A percentile compares a stretch with the other conserved stretches of the same genome.
Conservation (phyloP, 2,329 filamentous ascomycete species). For the Dothidotthia symphoricarpi region DNA sequence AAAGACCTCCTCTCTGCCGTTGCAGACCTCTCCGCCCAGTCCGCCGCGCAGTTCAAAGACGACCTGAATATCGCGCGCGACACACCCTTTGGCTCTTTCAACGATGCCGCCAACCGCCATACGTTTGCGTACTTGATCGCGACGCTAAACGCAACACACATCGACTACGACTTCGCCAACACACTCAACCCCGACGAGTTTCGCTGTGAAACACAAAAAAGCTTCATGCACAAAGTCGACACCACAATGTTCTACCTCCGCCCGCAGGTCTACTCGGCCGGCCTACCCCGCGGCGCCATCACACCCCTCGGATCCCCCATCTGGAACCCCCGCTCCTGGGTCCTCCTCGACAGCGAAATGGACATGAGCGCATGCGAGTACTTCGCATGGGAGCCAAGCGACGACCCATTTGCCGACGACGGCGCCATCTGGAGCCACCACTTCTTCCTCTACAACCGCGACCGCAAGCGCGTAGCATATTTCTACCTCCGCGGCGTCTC, state of each 20-base stretch:
- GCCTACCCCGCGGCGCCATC: slow-evolving; percentile 48
- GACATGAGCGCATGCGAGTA: slow-evolving; percentile 81
- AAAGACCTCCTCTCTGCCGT: slow-evolving; percentile 82
- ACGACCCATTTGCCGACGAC: slow-evolving; percentile 89
- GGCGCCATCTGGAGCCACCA: slow-evolving; percentile 92
- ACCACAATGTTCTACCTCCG: slow-evolving; percentile 81
- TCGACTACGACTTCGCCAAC: slow-evolving; percentile 96
- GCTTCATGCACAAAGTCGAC: slow-evolving; percentile 84
- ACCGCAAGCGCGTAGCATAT: slow-evolving; percentile 88
- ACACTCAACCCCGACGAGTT: slow-evolving; percentile 88
- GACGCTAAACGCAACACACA: slow-evolving; percentile 91
- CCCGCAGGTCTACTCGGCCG: slow-evolving; percentile 52
- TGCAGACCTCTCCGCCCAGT: slow-evolving; percentile 80
- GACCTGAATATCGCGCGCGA: slow-evolving; percentile 75
- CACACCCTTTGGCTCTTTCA: slow-evolving; percentile 88
- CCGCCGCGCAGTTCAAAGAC: slow-evolving; percentile 66
- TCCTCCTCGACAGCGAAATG: slow-evolving; percentile 92
- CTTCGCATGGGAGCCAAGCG: slow-evolving; percentile 85
- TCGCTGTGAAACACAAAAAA: slow-evolving; percentile 74
- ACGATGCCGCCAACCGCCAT: slow-evolving; percentile 81
- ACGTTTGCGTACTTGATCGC: slow-evolving; percentile 96
- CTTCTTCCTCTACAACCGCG: slow-evolving; percentile 97
- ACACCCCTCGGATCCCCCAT: slow-evolving; percentile 55
- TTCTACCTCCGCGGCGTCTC: slow-evolving; percentile 88
- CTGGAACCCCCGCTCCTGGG: slow-evolving; percentile 92